These are phyloP conservation scores for Lasiosphaeriaceae sp. DNA, from an alignment of 495 filamentous ascomycete species.

Conservation along the genomic window DNA sequence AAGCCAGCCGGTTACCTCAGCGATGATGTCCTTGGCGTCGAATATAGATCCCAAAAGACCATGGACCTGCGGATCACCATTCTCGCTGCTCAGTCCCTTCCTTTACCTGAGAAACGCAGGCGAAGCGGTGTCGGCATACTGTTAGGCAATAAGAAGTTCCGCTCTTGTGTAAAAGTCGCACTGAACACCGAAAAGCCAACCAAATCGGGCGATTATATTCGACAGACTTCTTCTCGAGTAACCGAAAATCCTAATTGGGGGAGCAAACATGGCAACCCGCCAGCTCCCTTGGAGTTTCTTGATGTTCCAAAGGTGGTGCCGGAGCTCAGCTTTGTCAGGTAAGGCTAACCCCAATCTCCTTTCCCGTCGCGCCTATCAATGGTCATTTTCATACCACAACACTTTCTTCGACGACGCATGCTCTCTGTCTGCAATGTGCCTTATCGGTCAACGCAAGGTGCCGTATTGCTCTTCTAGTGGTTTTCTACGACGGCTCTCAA, in stretches of 20 bases:
- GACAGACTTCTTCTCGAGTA: slow-evolving; percentile 28
- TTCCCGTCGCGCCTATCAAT: neutral
- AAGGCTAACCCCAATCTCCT: slow-evolving; percentile 16
- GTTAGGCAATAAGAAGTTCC: slow-evolving; percentile 25
- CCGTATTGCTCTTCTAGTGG: neutral
- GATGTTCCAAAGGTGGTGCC: slow-evolving; percentile 37
- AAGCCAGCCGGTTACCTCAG: slow-evolving; percentile 62
- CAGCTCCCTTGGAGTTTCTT: slow-evolving; percentile 35
- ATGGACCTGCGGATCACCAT: slow-evolving; percentile 43
- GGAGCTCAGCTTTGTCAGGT: slow-evolving; percentile 48
- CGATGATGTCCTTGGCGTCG: slow-evolving; percentile 12
- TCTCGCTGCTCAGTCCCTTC: slow-evolving; percentile 42
- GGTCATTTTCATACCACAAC: too few relatives aligned
- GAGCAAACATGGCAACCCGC: slow-evolving; percentile 14
- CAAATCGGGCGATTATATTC: slow-evolving; percentile 29
- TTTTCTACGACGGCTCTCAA: neutral
- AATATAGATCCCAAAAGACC: slow-evolving; percentile 19
- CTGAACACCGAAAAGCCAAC: slow-evolving; percentile 66
- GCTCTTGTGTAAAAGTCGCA: slow-evolving; percentile 64
- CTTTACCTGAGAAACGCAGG: slow-evolving; percentile 24
- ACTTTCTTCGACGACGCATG: neutral
- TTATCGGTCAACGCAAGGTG: neutral
- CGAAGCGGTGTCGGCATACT: slow-evolving; percentile 20
- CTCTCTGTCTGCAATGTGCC: neutral
- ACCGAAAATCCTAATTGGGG: slow-evolving; percentile 43